Evolutionary conservation across 2,329 filamentous ascomycete species (phyloP), one percentile per base, ranked within the genome.

Genomic region (Colletotrichum navitas): DNA sequence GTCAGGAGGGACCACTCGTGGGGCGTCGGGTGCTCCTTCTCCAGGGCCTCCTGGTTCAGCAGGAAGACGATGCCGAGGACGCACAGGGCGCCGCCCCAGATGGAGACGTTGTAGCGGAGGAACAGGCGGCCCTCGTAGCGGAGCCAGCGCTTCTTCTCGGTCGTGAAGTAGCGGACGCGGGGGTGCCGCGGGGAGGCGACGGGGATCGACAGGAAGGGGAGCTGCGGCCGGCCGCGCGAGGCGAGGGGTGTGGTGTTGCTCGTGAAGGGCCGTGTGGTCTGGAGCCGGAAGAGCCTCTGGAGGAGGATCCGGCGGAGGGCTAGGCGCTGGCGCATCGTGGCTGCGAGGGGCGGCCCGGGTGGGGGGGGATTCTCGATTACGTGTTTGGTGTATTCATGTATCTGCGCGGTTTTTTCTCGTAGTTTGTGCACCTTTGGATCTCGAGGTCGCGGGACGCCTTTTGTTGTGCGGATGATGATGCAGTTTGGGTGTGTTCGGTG

Each of bases 21-120:
- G 1, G 95, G 95, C 1, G 94, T 95, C 0, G 94, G 94, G 79
- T 91, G 93, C 63, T 88, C 85, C 59, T 91, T 87, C 82, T 98
- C 94, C 55, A 93, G 85, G 72, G 87, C 84, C 80, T 97, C 94
- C 77, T 95, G 91, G 77, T 92, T 86, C 45, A 94, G 79, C 21
- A 91, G 91, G 74, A 90, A 89, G 74, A 87, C 87, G 49, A 91
- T 88, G 12, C 92, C 83, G 49, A 89, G 83, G 52, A 90, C 81
- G 71, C 92, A 87, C 55, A 87, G 83, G 10, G 90, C 80, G 51
- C 91, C 87, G 18, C 90, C 87, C 86, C 91, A 95, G 51, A 93
- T 80, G 36, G 89, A 86, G n/a, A 87, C 76, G 0, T 88, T 91
- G 79, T 90, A 94, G 74, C 93, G 93, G 41, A 91, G 83, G 51